These are phyloP conservation scores for Vigna hirtella DNA, from an alignment of 306 rosid genomes.

Conservation along the genomic window DNA sequence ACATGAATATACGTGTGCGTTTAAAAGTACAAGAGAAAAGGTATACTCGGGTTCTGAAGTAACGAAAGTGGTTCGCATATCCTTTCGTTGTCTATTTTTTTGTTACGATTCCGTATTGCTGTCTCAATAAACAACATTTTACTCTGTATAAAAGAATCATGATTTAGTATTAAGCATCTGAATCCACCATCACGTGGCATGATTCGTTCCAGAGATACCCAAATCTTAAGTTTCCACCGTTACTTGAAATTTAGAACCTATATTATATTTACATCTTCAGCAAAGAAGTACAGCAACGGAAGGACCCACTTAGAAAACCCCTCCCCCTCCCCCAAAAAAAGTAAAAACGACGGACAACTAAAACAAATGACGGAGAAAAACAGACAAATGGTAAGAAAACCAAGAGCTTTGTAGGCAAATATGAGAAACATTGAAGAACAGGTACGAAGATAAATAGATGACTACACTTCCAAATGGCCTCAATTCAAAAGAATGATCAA, in stretches of 20 bases:
- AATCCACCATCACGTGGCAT: not conserved
- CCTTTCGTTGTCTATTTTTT: not conserved
- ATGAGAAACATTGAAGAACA: not conserved
- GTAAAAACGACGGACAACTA: not conserved
- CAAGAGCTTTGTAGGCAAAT: not conserved
- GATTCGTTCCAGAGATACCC: not conserved
- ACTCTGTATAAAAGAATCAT: not conserved
- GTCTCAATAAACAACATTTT: not conserved
- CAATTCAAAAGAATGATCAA: conserved; percentile 6
- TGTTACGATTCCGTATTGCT: not conserved
- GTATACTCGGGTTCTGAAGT: not conserved
- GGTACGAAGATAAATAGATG: not conserved
- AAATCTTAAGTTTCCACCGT: not conserved
- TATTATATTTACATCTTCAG: not conserved
- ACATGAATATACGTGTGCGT: not conserved
- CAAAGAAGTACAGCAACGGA: conserved; percentile 16
- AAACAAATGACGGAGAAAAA: not conserved
- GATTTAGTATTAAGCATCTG: not conserved
- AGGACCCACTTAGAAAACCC: not conserved
- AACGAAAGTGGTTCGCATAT: not conserved
- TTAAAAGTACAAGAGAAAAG: not conserved
- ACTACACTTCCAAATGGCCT: not conserved
- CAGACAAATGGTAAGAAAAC: not conserved
- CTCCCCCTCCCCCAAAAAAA: not conserved
- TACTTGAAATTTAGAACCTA: conserved; percentile 4